Base-by-base conservation (phyloP, 148 eudicot genomes). In the Rhododendron griersonianum region DNA sequence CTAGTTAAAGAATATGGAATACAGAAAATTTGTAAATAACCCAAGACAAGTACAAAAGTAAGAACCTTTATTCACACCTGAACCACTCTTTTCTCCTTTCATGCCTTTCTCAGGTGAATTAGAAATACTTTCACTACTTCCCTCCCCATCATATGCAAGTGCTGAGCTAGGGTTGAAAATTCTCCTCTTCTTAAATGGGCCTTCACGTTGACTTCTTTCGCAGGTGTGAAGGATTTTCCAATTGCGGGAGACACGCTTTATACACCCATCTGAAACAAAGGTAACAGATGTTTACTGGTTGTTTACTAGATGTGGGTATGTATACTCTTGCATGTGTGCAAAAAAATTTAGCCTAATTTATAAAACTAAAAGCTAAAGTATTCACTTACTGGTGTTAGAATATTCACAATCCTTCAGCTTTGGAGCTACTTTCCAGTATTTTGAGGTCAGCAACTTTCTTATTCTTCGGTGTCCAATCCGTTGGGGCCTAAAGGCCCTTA, bases 351-450 rank as follows among this genome's bases (percentile, higher is more conserved):
- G 48, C 77, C 33, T 48, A 53, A 10, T 51, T 57, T 19, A 50
- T 47, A 55, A 55, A 44, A 51, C 71, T 48, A 75, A 14, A 73
- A 86, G 80, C 50, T 84, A 83, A 86, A 85, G 78, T 45, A 84
- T 44, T 35, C 82, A 84, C 91, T 88, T 88, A 98, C 99, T 88
- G 55, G 89, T 44, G 86, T 90, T 90, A 82, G 92, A 82, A 86
- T 57, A 80, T 87, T 93, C 95, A 84, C 77, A 88, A 83, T 92
- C 95, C 91, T 90, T 93, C 92, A 91, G 80, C 86, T 91, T 95
- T 11, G 98, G 97, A 91, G 90, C 95, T 45, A 85, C 89, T 85
- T 94, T 95, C 98, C 98, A 93, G 91, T 91, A 93, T 88, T 90
- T 94, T 63, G 98, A 92, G 3, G 98, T 83, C 90, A 92, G 65